phyloP scores from a whole-genome alignment of 768 basidiomycete genomes.

The Russula lepida region DNA sequence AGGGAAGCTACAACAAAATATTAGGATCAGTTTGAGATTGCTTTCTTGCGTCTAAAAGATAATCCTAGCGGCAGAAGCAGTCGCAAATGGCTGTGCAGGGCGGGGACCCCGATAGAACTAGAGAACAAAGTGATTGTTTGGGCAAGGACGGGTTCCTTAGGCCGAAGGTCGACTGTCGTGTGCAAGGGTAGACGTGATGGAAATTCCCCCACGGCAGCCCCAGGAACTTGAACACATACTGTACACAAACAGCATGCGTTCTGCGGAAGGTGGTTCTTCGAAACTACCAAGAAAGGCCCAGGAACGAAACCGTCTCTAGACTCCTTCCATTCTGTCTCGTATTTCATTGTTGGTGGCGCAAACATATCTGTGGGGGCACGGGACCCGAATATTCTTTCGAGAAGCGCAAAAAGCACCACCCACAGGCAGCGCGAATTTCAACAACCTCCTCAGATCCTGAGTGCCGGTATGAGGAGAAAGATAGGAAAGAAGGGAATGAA shows the following conservation, averaged over 20 bases:
- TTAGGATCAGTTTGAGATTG: neutral
- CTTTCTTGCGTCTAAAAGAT: neutral
- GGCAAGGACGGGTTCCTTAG: neutral
- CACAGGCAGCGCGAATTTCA: neutral
- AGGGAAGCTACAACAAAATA: neutral
- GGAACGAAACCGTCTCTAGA: neutral
- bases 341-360: neutral
- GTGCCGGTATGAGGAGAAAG: neutral
- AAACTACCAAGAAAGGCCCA: constrained; percentile 3
- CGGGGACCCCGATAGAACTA: too few species aligned
- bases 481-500: neutral
- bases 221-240: neutral
- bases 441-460: neutral
- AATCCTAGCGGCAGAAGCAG: neutral
- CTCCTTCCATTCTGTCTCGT: neutral
- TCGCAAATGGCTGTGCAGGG: neutral
- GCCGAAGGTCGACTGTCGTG: neutral
- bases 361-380: neutral
- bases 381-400: neutral
- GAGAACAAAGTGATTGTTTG: neutral
- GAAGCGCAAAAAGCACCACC: neutral
- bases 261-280: neutral
- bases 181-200: neutral
- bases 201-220: neutral
- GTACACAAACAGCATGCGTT: neutral